Conservation (phyloP, 139 green algal genomes). For the Tetraselmis chui region DNA sequence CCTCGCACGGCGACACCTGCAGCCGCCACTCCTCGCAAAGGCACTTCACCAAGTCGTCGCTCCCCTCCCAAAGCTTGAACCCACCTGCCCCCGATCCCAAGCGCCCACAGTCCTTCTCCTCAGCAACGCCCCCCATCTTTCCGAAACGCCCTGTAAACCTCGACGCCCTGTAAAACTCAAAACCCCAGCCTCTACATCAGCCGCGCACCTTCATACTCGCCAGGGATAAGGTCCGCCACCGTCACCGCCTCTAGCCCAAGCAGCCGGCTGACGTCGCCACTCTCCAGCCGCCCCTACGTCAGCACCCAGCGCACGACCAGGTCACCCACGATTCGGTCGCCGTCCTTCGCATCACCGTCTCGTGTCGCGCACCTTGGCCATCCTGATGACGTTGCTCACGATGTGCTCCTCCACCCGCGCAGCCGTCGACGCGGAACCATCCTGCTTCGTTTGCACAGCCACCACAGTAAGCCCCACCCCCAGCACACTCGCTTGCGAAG, state of each 20-base stretch:
- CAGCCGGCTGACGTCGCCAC: not conserved
- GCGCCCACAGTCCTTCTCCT: not conserved
- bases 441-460: not conserved
- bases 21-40: constrained; percentile 32
- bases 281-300: not conserved
- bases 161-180: no score
- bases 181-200: not conserved
- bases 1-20: not conserved
- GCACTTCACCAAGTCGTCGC: constrained; percentile 61
- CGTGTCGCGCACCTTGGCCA: not conserved
- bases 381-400: not conserved
- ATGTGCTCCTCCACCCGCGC: not conserved
- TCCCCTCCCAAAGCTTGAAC: constrained; percentile 91
- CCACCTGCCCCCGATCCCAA: constrained; percentile 43
- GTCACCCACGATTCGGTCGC: not conserved
- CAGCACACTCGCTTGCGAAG: not conserved
- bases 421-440: not conserved
- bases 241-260: not conserved
- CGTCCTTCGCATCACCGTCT: not conserved
- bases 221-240: not conserved
- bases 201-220: not conserved
- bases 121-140: not conserved
- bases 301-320: not conserved
- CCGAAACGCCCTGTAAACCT: no score
- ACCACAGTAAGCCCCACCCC: not conserved